phyloP scores from a whole-genome alignment of 345 rosid species.

The Ceriops zippeliana region DNA sequence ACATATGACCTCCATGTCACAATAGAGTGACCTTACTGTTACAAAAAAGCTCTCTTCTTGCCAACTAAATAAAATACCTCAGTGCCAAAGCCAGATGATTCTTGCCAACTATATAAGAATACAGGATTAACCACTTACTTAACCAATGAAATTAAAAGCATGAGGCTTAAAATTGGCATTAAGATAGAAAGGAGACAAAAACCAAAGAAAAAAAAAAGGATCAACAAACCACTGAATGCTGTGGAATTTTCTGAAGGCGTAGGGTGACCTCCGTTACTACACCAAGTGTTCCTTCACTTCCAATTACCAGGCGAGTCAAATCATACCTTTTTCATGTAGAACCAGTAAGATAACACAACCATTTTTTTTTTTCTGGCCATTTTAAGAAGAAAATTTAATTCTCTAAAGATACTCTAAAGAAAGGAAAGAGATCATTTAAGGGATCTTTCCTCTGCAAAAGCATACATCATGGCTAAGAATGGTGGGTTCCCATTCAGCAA shows the following conservation, averaged over 20 bases:
- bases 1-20: no score
- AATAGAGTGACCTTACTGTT: no score
- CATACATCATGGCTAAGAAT: not conserved
- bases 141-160: not conserved
- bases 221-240: conserved; percentile 74
- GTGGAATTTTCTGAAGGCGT: conserved; percentile 85
- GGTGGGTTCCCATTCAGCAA: not conserved
- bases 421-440: no score
- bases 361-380: not conserved
- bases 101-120: not conserved
- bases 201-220: not conserved
- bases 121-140: not conserved
- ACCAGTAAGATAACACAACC: conserved; percentile 12
- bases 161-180: not conserved
- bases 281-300: conserved; percentile 96
- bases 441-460: no score
- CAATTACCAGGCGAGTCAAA: conserved; percentile 80
- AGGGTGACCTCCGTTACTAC: conserved; percentile 83
- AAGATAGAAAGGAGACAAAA: conserved; percentile 10
- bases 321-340: conserved; percentile 54
- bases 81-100: not conserved
- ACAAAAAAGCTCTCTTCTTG: no score
- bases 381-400: not conserved
- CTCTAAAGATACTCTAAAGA: not conserved
- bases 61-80: no score